Evolutionary conservation across 2,329 filamentous ascomycete genomes (phyloP), one percentile per base, ranked within the genome.

Genomic region (Alternaria postmessia): DNA sequence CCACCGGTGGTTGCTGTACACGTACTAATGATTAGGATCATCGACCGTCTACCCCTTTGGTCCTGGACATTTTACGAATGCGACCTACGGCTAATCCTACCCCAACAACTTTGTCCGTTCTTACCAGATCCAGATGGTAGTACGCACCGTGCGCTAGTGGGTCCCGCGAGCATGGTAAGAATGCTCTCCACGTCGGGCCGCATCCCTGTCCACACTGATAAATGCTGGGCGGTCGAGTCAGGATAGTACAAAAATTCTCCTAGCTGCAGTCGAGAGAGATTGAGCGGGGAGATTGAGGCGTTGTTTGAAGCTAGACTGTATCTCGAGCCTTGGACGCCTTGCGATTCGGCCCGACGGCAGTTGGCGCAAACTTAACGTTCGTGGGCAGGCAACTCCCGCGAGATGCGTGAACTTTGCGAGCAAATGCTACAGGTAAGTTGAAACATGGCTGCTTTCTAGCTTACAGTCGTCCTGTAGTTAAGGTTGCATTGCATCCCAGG

Each of bases 1-100:
- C 39, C 51, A 41, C 44, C 16, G 47, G 20, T 36, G 24, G 24
- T 16, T 12, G 44, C 47, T 12, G 44, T 55, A 39, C n/a, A 38
- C 22, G 34, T 53, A 22, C 20, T 59, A 30, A 46, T 51, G 38
- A 59, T 59, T 59, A 22, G 16, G 57, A 59, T 59, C 57, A 51
- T 36, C 57, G 14, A 22, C 18, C 11, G 20, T 24, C 42, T 51
- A 43, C 48, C 43, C 38, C 24, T 42, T 59, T 43, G 51, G 44
- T 34, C 42, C 11, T n/a, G 22, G 14, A 49, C 24, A 34, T 34
- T 51, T 30, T 26, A 28, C 41, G 38, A 32, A 44, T 30, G 44
- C 44, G 36, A 32, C 57, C 18, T 36, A 16, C 46, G 46, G 46
- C 46, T 49, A 28, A 34, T 32, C 18, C 24, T 47, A 42, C 32